These are phyloP conservation scores for Monosporascus sp. DNA, from an alignment of 2,329 filamentous ascomycete genomes.

Conservation along the genomic window DNA sequence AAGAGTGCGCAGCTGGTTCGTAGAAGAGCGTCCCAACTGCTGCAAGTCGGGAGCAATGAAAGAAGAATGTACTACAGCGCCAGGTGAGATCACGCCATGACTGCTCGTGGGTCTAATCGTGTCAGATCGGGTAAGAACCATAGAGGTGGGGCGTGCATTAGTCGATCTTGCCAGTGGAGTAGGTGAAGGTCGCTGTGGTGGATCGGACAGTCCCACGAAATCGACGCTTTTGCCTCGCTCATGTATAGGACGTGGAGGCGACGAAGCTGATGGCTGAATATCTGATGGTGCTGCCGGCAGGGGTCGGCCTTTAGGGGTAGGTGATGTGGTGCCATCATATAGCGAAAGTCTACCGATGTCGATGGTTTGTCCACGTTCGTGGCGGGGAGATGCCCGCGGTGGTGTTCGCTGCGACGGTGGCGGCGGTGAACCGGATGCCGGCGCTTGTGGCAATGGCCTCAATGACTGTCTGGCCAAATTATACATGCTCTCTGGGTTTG, in stretches of 20 bases:
- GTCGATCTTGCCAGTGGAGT: constrained; percentile 15
- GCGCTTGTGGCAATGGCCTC: constrained; percentile 66
- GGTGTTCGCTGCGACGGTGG: constrained; percentile 23
- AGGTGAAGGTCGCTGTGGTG: constrained; percentile 7
- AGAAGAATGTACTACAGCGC: constrained; percentile 36
- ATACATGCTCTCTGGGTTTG: constrained; percentile 60
- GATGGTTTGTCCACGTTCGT: constrained; percentile 60
- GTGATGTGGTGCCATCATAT: constrained; percentile 36
- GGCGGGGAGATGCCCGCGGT: constrained; percentile 28
- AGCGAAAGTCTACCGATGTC: constrained; percentile 55
- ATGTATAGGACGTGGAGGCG: background rate
- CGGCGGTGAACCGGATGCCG: constrained; percentile 37
- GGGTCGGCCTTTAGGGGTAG: constrained; percentile 33
- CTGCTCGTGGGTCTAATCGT: constrained; percentile 35
- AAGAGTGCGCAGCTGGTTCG: constrained; percentile 80
- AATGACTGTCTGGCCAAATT: constrained; percentile 71
- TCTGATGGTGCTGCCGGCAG: background rate
- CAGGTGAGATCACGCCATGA: constrained; percentile 25
- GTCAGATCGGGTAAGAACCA: constrained; percentile 56
- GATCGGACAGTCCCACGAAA: background rate
- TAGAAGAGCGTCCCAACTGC: constrained; percentile 81
- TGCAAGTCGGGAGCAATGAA: constrained; percentile 70
- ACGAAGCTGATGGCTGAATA: background rate
- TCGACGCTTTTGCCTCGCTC: background rate
- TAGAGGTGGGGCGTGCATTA: constrained; percentile 50